Evolutionary conservation across 768 basidiomycete genomes (phyloP), one percentile per base, ranked within the genome.

Genomic region (Psilocybe cyanescens): DNA sequence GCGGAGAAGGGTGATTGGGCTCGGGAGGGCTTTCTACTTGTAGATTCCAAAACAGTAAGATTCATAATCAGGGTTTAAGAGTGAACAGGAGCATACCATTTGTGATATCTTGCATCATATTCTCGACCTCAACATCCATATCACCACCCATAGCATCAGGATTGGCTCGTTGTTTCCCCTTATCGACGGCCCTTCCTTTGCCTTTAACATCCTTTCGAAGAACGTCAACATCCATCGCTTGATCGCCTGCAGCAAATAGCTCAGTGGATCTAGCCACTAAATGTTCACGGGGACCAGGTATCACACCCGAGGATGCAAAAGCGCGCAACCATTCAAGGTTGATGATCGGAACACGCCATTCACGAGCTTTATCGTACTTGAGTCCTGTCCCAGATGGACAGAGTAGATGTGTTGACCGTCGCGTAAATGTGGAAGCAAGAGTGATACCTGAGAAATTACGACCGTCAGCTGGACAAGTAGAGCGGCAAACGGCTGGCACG

Each of bases 261-360:
- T 51, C 39, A 24, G 57, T 29, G 30, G 57, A 54, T 8, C 67
- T 70, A 28, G 53, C 9, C 8, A 78, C 77, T 16, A 80, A 58
- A 63, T 77, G 80, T 19, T 67, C 69, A 8, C 74, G 61, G 3
- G 72, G 64, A 0, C 55, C 29, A 0, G 83, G 84, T 39, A 92
- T 70, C 1, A 49, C 52, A 0, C 90, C 92, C 0, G 74, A 79
- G 29, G 67, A 70, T 8, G 83, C 87, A 64, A 93, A 84, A 0
- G 78, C 76, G 11, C 79, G 78, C 16, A 97, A 70, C 94, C 94
- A 97, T 8, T 75, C 77, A 71, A 90, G 77, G 39, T 81, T 79
- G 19, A 96, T 80, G n/a, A 92, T 85, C 0, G 89, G 87, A 7
- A 90, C 83, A 12, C 80, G 81, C 95, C 95, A 97, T 70, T 92